Evolutionary conservation across 306 rosid genomes (phyloP), one percentile per base, ranked within the genome.

Genomic region (Senna siamea): DNA sequence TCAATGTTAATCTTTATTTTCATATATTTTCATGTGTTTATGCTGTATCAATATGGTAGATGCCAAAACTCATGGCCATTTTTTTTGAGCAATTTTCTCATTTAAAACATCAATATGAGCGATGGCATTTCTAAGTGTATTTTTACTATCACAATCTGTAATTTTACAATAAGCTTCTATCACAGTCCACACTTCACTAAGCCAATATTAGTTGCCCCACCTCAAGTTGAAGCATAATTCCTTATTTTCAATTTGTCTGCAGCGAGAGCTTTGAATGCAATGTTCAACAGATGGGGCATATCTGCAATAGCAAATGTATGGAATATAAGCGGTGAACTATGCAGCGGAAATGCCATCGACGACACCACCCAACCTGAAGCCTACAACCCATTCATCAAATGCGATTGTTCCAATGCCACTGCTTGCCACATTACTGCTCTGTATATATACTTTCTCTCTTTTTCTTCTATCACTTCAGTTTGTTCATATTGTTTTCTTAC

Each of bases 301-400:
- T 12, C 51, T 1, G 87, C 92, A 5, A 11, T 37, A n/a, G 2
- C 44, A 37, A 35, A 6, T 30, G 62, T 60, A 18, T 93, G 98
- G 97, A 93, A 93, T 69, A 72, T 65, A 63, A 93, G 87, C 11
- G 93, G 91, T 6, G 93, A 93, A 2, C 40, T 82, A 4, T 93
- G 98, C 69, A 93, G 85, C 51, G 92, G 98, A 44, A 75, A 47
- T 2, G 97, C 98, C 51, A 51, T 61, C 0, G 91, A 83, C 23
- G 0, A 60, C 23, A 66, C 81, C 52, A 34, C 77, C 62, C 0
- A 0, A 3, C 0, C 19, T 11, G 48, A 61, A 0, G 28, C 2
- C 34, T 28, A n/a, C 74, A 81, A 90, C 52, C 97, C 98, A 14
- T 79, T 89, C 61, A 87, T 93, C 84, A 86, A 86, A 86, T 90